Evolutionary conservation across 1,284 basidiomycete species (phyloP).

Genomic region (Erythrobasidium hasegawianum): DNA sequence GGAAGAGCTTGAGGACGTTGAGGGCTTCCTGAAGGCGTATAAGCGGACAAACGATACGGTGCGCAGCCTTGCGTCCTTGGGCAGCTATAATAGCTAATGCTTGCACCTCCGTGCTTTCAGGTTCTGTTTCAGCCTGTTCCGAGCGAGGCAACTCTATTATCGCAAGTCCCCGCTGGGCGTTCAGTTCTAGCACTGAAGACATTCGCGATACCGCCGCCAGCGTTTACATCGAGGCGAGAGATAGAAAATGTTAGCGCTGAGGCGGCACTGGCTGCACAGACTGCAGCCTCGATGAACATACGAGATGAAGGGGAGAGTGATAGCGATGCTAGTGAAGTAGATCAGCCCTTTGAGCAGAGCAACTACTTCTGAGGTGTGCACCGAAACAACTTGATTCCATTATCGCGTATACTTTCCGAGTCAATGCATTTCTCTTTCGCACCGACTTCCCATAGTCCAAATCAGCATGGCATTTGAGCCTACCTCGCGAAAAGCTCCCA

Average conservation of each 20-base stretch:
- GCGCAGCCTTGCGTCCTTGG: constrained; percentile 48
- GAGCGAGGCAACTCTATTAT: constrained; percentile 63
- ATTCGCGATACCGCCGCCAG: constrained; percentile 64
- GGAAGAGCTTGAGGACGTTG: constrained; percentile 65
- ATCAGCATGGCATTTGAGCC: constrained; percentile 6
- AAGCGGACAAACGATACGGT: constrained; percentile 87
- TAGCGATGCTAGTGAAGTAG: constrained; percentile 30
- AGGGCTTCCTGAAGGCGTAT: constrained; percentile 73
- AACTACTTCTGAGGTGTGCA: constrained; percentile 27
- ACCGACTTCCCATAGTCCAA: neutral
- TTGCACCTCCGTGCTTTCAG: constrained; percentile 55
- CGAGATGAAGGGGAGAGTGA: constrained; percentile 21
- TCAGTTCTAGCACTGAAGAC: constrained; percentile 67
- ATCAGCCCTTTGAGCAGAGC: constrained; percentile 24
- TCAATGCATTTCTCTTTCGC: neutral
- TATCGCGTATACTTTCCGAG: neutral
- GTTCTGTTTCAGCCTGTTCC: constrained; percentile 82
- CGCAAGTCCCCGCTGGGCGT: constrained; percentile 73
- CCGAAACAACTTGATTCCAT: neutral
- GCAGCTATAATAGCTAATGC: too few relatives aligned
- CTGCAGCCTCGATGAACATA: constrained; percentile 3
- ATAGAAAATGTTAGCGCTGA: constrained; percentile 6
- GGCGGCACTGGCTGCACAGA: constrained; percentile 6
- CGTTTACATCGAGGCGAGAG: constrained; percentile 50
- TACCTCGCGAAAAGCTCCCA: constrained; percentile 3